Conservation (phyloP, 108 stramenopile genomes). For the Mediolabrus comicus region DNA sequence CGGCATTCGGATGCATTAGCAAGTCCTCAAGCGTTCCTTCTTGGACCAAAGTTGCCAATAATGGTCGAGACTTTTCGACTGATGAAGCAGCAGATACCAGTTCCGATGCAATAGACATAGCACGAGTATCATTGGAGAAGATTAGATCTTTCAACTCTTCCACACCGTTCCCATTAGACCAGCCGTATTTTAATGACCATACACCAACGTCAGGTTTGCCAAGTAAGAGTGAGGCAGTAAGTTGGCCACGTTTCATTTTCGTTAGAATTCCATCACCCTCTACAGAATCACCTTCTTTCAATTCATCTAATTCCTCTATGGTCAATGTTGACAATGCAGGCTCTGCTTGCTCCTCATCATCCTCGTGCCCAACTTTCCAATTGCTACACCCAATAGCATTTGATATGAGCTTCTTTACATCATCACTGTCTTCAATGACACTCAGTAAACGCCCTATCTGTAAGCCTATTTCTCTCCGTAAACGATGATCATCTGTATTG, state of each 20-base stretch:
- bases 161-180: constrained; percentile 50
- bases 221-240: constrained; percentile 65
- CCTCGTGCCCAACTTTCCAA: constrained; percentile 36
- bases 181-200: constrained; percentile 73
- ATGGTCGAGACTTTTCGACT: constrained; percentile 59
- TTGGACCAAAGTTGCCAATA: constrained; percentile 53
- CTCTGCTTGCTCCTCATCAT: constrained; percentile 24
- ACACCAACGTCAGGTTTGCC: constrained; percentile 64
- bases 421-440: constrained; percentile 51
- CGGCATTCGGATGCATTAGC: constrained; percentile 57
- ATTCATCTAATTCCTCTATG: constrained; percentile 72
- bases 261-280: constrained; percentile 17
- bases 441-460: constrained; percentile 57
- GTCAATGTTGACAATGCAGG: constrained; percentile 25
- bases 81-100: constrained; percentile 74
- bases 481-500: constrained; percentile 43
- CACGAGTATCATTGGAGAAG: constrained; percentile 59
- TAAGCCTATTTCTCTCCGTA: constrained; percentile 45
- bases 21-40: constrained; percentile 60
- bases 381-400: constrained; percentile 43
- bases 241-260: constrained; percentile 64
- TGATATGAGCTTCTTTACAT: constrained; percentile 56
- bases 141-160: constrained; percentile 49
- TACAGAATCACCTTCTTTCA: constrained; percentile 57
- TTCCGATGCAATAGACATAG: constrained; percentile 83